Conservation (phyloP, 345 rosid genomes). For the Murraya paniculata region DNA sequence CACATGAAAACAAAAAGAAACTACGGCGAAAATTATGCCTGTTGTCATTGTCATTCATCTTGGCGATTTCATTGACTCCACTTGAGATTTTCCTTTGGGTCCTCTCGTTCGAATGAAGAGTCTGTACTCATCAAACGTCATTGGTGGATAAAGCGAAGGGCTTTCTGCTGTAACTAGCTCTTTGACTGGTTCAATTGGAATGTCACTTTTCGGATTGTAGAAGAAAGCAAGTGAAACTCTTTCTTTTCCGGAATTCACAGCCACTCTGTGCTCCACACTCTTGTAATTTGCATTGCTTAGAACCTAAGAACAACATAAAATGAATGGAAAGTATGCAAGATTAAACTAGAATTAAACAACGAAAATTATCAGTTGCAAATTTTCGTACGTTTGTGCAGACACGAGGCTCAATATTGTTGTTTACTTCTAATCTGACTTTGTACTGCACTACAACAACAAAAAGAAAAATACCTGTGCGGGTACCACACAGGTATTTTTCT, state of each 20-base stretch:
- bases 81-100: conserved; percentile 86
- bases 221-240: conserved; percentile 86
- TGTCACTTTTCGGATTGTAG: conserved; percentile 86
- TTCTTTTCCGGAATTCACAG: conserved; percentile 62
- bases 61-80: conserved; percentile 53
- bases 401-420: no score
- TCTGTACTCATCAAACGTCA: conserved; percentile 87
- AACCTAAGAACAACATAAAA: conserved; percentile 34
- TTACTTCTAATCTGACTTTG: no score
- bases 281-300: conserved; percentile 81
- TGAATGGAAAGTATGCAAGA: background rate
- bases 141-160: conserved; percentile 60
- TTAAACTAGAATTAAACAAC: background rate
- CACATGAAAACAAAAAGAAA: background rate
- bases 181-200: conserved; percentile 60
- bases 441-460: no score
- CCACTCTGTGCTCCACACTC: conserved; percentile 93
- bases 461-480: no score
- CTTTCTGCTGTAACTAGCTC: conserved; percentile 56
- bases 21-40: background rate
- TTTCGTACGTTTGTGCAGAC: no score
- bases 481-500: no score
- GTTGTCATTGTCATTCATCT: conserved; percentile 3
- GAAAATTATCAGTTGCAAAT: background rate
- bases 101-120: conserved; percentile 72